Percentiles rank a stretch among this genome's conserved stretches.
These are phyloP conservation scores for Bipolaris oryzae DNA, from an alignment of 2,329 filamentous ascomycete genomes.

Conservation along the genomic window DNA sequence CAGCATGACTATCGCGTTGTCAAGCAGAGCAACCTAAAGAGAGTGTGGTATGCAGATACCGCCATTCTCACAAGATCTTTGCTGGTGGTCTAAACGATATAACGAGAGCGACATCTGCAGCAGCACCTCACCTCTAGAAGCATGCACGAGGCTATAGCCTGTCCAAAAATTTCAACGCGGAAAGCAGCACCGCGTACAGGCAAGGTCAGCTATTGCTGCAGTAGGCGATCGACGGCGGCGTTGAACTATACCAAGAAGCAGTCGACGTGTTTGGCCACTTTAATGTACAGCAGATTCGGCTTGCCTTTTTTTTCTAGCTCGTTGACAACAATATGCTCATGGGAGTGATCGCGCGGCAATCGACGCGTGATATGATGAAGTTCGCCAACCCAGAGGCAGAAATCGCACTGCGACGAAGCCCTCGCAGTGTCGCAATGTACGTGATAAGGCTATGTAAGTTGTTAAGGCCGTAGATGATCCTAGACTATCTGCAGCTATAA, in stretches of 20 bases:
- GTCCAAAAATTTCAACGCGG: background rate
- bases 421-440: background rate
- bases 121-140: background rate
- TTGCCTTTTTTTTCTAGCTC: background rate
- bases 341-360: background rate
- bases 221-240: background rate
- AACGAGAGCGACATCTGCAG: constrained; percentile 5
- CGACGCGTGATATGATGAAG: background rate
- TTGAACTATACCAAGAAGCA: background rate
- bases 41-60: constrained; percentile 7
- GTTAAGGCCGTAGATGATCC: constrained; percentile 1
- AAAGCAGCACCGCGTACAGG: background rate
- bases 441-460: constrained; percentile 1
- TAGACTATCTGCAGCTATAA: constrained; percentile 1
- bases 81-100: constrained; percentile 6
- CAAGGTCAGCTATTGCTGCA: background rate
- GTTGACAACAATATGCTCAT: background rate
- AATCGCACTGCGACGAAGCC: background rate
- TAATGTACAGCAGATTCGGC: background rate
- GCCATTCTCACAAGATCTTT: constrained; percentile 6
- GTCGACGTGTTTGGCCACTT: background rate
- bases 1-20: constrained; percentile 2
- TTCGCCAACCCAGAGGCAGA: constrained; percentile 12
- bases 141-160: background rate
- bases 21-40: background rate